These are phyloP conservation scores for Daldinia sp. DNA, from an alignment of 2,329 filamentous ascomycete genomes.

Conservation along the genomic window DNA sequence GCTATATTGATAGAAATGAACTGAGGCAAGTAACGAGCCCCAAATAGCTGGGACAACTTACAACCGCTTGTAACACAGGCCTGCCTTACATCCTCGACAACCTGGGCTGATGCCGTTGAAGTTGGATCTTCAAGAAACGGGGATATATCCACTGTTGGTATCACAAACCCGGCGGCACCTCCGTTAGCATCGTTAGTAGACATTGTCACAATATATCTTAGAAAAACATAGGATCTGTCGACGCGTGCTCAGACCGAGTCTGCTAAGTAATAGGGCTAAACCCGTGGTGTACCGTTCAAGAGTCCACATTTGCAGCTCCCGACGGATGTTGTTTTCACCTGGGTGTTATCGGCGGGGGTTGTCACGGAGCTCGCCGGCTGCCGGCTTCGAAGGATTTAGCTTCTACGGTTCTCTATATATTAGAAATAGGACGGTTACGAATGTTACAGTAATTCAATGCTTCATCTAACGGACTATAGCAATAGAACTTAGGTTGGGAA, in stretches of 20 bases:
- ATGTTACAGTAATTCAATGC: not conserved
- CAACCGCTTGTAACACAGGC: slow-evolving; percentile 55
- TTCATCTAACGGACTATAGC: not conserved
- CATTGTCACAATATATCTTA: slow-evolving; percentile 3
- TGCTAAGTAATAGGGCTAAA: not conserved
- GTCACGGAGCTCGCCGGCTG: slow-evolving; percentile 27
- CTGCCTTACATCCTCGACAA: slow-evolving; percentile 45
- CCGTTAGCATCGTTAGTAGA: not conserved
- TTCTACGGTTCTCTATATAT: not conserved
- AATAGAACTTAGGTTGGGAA: not conserved
- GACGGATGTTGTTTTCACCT: not conserved
- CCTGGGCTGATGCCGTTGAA: slow-evolving; percentile 39
- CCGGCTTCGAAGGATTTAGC: not conserved
- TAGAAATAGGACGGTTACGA: not conserved
- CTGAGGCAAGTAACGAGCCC: not conserved
- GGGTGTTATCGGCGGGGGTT: slow-evolving; percentile 13
- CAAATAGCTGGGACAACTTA: slow-evolving; percentile 1
- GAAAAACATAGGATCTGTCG: not conserved
- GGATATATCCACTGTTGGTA: slow-evolving; percentile 48
- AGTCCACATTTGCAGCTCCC: not conserved
- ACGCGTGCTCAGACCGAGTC: not conserved
- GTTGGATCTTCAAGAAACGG: slow-evolving; percentile 45
- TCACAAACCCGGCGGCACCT: slow-evolving; percentile 20
- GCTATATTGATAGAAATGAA: not conserved
- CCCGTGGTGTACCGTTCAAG: not conserved